Base-by-base conservation (phyloP, 768 basidiomycete species). In the Mrakia gelida region DNA sequence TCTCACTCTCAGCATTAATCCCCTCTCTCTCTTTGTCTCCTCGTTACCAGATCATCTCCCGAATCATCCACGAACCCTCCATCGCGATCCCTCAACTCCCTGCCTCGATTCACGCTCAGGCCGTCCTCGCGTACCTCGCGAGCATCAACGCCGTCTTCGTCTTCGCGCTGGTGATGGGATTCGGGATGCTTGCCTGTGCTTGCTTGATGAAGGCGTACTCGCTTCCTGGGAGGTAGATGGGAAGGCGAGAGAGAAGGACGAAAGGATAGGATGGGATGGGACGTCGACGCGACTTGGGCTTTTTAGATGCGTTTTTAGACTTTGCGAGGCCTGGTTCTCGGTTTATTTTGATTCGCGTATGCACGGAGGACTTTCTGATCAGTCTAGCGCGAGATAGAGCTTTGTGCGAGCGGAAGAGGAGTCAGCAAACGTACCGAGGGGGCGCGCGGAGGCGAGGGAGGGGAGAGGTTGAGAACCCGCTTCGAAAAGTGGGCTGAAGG, bases 31-130 rank as follows among this genome's bases (percentile, higher is more conserved):
- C 23, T n/a, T n/a, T n/a, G 1, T n/a, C 56, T 26, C 32, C 18
- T 34, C 67, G 18, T 2, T 26, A 32, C 21, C 30, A 78, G 11
- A 71, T 81, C 45, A 81, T 82, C 41, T 49, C 49, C 9, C 28
- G 65, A 34, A 80, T 83, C 79, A 81, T 83, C 45, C 77, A 82
- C 59, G 79, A 80, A 67, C 83, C 83, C 2, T 74, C 81, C 7
- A 72, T 49, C 34, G 71, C 80, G 34, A 77, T 83, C 10, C 82
- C 82, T 6, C n/a, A 32, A 11, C 73, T 83, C 13, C 71, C 76
- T 3, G 34, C 21, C 8, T 26, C 28, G 9, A 52, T 81, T 13
- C 54, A 52, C 15, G 63, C 77, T 54, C 78, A 81, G 63, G 83
- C 83, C 16, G 79, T 73, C 41, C 52, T 81, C 70, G 80, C 80